Evolutionary conservation across 768 basidiomycete genomes (phyloP).

Genomic region (Peribolospora baueri): DNA sequence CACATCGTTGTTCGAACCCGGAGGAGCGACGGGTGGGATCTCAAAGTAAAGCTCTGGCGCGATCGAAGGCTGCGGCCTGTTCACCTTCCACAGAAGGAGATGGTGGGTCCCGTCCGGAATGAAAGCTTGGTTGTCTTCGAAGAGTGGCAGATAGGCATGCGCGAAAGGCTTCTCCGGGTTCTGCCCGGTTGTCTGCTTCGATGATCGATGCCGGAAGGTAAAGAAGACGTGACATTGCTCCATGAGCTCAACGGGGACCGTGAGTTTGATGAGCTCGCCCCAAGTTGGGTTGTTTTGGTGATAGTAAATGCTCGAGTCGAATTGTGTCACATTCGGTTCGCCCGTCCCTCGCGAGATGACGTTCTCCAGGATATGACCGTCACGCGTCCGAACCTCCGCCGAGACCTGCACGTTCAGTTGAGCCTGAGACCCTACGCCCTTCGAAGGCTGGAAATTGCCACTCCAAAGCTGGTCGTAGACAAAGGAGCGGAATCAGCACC

Average conservation of each 20-base stretch:
- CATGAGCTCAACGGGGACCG: constrained; percentile 39
- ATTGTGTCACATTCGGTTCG: constrained; percentile 53
- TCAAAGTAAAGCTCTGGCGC: constrained; percentile 45
- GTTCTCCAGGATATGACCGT: constrained; percentile 42
- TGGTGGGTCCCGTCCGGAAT: constrained; percentile 73
- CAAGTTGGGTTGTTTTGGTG: constrained; percentile 73
- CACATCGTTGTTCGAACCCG: constrained; percentile 24
- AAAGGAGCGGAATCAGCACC: background rate
- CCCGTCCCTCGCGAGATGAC: constrained; percentile 64
- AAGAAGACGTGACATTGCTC: constrained; percentile 80
- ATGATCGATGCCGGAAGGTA: constrained; percentile 49
- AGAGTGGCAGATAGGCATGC: constrained; percentile 73
- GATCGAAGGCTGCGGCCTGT: constrained; percentile 39
- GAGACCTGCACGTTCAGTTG: constrained; percentile 54
- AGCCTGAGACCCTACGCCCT: background rate
- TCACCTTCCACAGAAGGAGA: constrained; percentile 44
- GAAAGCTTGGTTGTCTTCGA: constrained; percentile 48
- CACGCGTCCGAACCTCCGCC: constrained; percentile 55
- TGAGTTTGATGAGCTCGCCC: constrained; percentile 75
- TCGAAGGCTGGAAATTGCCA: constrained; percentile 49
- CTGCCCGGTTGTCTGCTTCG: constrained; percentile 9
- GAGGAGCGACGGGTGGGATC: constrained; percentile 34
- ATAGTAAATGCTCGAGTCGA: constrained; percentile 74
- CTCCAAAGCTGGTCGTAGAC: constrained; percentile 41
- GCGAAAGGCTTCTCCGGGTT: constrained; percentile 37